Evolutionary conservation across 371 early-diverging fungal species (phyloP).

Genomic region (Mucor velutinosus): DNA sequence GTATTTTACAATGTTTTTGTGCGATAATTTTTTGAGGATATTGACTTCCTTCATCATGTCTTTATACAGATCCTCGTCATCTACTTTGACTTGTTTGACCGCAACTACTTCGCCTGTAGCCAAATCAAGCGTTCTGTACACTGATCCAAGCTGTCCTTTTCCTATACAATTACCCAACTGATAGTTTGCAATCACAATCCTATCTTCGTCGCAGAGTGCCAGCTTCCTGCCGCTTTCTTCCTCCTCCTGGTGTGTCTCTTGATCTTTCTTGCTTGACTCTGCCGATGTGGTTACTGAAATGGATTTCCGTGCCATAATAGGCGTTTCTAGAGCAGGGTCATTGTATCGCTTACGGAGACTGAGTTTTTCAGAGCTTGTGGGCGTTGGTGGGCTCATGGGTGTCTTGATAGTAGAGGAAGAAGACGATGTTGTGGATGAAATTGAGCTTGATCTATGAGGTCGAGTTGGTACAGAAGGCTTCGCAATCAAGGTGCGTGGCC

Average conservation of each 20-base stretch:
- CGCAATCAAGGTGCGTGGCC: slow-evolving; percentile 1
- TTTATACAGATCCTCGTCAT: slow-evolving; percentile 64
- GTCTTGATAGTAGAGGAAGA: slow-evolving; percentile 3
- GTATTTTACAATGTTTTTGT: slow-evolving; percentile 88
- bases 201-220: slow-evolving; percentile 50
- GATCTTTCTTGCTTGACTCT: background rate
- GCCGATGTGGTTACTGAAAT: background rate
- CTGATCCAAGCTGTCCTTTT: slow-evolving; percentile 89
- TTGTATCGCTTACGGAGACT: background rate
- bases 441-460: slow-evolving; percentile 8
- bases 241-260: background rate
- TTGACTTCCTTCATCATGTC: slow-evolving; percentile 70
- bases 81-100: slow-evolving; percentile 81
- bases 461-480: background rate
- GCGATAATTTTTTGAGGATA: slow-evolving; percentile 70
- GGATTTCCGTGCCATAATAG: background rate
- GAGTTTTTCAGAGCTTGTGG: background rate
- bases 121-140: slow-evolving; percentile 83
- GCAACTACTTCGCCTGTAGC: slow-evolving; percentile 88
- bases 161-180: slow-evolving; percentile 92
- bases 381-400: slow-evolving; percentile 1
- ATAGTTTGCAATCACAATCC: slow-evolving; percentile 48
- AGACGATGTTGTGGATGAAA: slow-evolving; percentile 11
- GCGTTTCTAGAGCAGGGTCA: background rate
- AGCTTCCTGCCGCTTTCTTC: background rate